phyloP scores from a whole-genome alignment of 1,284 basidiomycete genomes.

The Kwoniella shivajii region DNA sequence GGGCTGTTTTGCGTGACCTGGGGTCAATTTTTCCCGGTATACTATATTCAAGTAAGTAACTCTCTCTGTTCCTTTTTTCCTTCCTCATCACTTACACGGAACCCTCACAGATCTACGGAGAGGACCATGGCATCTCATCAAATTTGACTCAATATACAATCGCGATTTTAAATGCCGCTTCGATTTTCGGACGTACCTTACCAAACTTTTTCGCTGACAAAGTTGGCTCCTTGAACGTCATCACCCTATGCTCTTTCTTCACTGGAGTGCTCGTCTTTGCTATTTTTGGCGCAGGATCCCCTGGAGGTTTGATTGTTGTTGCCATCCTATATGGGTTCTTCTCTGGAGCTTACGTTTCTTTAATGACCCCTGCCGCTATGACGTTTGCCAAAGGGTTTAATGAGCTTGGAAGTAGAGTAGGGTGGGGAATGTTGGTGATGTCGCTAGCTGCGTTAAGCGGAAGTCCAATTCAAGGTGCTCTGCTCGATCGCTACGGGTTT shows the following conservation, averaged over 20 bases:
- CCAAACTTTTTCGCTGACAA: constrained; percentile 31
- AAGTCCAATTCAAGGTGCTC: constrained; percentile 49
- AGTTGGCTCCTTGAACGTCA: constrained; percentile 38
- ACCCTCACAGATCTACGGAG: constrained; percentile 33
- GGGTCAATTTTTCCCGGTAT: constrained; percentile 42
- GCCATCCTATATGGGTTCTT: constrained; percentile 48
- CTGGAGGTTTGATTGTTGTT: constrained; percentile 41
- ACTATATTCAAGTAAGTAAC: constrained; percentile 35
- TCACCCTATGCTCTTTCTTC: constrained; percentile 29
- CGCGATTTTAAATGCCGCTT: constrained; percentile 42
- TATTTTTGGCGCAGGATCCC: constrained; percentile 28
- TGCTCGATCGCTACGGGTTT: constrained; percentile 36
- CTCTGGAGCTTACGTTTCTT: constrained; percentile 30
- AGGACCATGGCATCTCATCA: constrained; percentile 30
- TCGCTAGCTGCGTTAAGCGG: constrained; percentile 43
- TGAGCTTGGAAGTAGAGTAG: constrained; percentile 39
- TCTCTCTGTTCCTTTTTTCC: constrained; percentile 37
- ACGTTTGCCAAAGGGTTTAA: constrained; percentile 23
- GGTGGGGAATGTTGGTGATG: constrained; percentile 33
- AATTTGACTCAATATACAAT: constrained; percentile 36
- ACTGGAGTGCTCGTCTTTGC: constrained; percentile 26
- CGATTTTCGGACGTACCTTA: constrained; percentile 29
- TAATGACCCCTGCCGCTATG: constrained; percentile 32
- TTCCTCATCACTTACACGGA: constrained; percentile 39
- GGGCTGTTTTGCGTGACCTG: constrained; percentile 36